Percentiles rank a stretch among this genome's conserved stretches.
Evolutionary conservation across 306 rosid species (phyloP).

Genomic region (Fragaria iinumae): DNA sequence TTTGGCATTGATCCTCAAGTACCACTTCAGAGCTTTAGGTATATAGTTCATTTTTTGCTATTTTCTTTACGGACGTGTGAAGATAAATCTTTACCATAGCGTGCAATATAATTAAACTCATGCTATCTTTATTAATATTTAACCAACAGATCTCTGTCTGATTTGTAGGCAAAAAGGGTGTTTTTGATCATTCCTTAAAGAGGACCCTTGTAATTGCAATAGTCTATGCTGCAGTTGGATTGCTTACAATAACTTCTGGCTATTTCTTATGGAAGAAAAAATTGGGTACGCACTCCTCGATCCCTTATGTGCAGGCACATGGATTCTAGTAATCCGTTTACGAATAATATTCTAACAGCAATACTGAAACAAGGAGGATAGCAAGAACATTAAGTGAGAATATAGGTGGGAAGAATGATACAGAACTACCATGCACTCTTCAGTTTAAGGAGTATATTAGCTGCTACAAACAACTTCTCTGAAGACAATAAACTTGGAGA

Average conservation of each 20-base stretch:
- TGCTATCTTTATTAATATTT: neutral
- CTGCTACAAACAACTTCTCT: constrained; percentile 43
- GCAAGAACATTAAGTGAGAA: neutral
- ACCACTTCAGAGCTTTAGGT: neutral
- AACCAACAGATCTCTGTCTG: neutral
- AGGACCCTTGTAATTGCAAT: neutral
- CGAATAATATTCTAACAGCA: neutral
- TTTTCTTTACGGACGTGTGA: neutral
- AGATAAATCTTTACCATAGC: neutral
- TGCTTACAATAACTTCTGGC: neutral
- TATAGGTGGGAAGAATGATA: constrained; percentile 21
- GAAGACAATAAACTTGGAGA: constrained; percentile 44
- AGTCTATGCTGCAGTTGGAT: neutral
- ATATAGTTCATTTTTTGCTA: neutral
- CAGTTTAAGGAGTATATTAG: constrained; percentile 27
- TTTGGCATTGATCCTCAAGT: neutral
- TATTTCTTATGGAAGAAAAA: neutral
- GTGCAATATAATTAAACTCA: no score
- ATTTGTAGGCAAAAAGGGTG: no score
- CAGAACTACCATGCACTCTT: constrained; percentile 41
- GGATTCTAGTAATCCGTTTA: neutral
- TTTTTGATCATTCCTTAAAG: no score
- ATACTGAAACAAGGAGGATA: neutral
- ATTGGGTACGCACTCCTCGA: neutral
- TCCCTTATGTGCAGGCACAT: neutral